These are phyloP conservation scores for Emergomyces orientalis DNA, from an alignment of 2,329 filamentous ascomycete species.

Conservation along the genomic window DNA sequence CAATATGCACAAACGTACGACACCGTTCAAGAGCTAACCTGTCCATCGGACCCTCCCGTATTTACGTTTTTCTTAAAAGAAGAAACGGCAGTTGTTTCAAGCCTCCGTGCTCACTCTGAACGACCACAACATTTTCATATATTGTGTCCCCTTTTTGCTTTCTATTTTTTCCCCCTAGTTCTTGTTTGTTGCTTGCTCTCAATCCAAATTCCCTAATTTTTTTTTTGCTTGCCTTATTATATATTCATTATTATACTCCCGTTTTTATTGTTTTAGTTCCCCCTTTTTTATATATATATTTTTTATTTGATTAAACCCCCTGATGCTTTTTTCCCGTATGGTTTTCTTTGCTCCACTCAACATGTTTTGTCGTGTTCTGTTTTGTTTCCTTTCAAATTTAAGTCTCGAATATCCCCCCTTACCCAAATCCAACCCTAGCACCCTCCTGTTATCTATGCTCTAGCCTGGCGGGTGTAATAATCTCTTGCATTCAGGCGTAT, in stretches of 20 bases:
- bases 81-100: neutral
- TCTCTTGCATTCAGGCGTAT: conserved; percentile 2
- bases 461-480: conserved; percentile 1
- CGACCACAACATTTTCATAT: conserved; percentile 3
- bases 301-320: neutral
- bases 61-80: neutral
- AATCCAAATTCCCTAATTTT: neutral
- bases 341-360: neutral
- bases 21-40: neutral
- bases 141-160: neutral
- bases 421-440: neutral
- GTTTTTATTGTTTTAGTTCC: neutral
- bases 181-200: neutral
- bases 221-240: neutral
- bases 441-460: neutral
- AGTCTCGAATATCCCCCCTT: neutral
- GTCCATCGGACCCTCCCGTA: neutral
- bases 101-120: neutral
- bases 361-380: neutral
- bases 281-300: neutral
- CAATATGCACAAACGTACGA: neutral
- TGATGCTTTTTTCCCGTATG: neutral
- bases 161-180: neutral
- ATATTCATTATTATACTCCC: neutral
- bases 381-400: neutral